Base-by-base conservation (phyloP, 768 basidiomycete genomes). In the Podaxis rugospora region DNA sequence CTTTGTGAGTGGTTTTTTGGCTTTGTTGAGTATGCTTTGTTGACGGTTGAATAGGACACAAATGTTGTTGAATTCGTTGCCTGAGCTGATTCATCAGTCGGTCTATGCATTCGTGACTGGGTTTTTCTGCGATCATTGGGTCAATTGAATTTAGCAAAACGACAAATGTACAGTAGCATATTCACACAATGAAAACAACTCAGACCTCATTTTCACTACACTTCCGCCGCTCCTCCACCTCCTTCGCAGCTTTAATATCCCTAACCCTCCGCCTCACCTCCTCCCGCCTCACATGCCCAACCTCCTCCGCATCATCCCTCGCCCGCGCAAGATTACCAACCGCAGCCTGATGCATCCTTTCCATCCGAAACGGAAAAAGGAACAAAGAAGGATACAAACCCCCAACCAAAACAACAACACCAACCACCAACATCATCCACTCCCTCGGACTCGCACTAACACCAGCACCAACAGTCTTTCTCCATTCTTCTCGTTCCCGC, bases 261-360 rank as follows among this genome's bases (percentile, higher is more conserved):
- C 67, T 71, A 14, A 84, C 84, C 3, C 80, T 77, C 62, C 77
- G 75, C 35, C 78, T 74, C 61, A 89, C 78, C 59, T 78, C 79
- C 47, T 71, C 72, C 51, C 86, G 76, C 54, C 87, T 72, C 63
- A 83, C 80, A 42, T 75, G 76, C 0, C 88, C 87, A 42, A 80
- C 69, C 63, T 83, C 78, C 46, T 75, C 72, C 5, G 86, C 85
- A 37, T 88, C 88, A 13, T 70, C 68, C 16, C 84, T 78, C 3
- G 86, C 89, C 60, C 82, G 78, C 0, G 83, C 78, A 18, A 90
- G 79, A 63, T 87, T 88, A 7, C 73, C 71, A 0, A 78, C 81
- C 0, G 89, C 89, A 2, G 74, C 72, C 11, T 70, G 71, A 64
- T 89, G 87, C 0, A 71, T 72, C 63, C 75, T 75, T 39, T 82